phyloP scores from a whole-genome alignment of 352 stramenopile genomes.

The Globisporangium recalcitrans region DNA sequence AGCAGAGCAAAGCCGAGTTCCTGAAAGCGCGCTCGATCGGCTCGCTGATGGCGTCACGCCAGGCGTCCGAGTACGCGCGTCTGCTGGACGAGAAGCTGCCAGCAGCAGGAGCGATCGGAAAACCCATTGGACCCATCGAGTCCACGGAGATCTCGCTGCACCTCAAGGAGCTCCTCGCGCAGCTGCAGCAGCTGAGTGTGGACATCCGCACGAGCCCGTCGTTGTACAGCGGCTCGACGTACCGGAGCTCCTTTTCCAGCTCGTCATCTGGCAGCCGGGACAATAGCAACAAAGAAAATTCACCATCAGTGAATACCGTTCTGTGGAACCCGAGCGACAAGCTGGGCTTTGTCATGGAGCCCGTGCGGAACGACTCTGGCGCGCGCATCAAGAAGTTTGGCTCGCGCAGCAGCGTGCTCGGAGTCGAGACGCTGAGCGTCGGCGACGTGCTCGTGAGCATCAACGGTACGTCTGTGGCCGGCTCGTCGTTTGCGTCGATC shows the following conservation, averaged over 20 bases:
- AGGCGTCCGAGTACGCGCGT: slow-evolving; percentile 34
- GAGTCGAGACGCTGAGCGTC: slow-evolving; percentile 45
- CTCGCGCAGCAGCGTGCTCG: slow-evolving; percentile 66
- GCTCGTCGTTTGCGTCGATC: slow-evolving; percentile 56
- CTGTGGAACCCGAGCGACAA: slow-evolving; percentile 76
- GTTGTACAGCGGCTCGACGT: slow-evolving; percentile 50
- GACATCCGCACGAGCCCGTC: slow-evolving; percentile 56
- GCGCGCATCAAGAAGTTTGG: slow-evolving; percentile 62
- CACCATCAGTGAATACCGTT: slow-evolving; percentile 32
- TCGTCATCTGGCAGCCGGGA: slow-evolving; percentile 33
- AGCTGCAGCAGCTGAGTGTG: slow-evolving; percentile 65
- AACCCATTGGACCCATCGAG: slow-evolving; percentile 38
- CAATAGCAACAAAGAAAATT: slow-evolving; percentile 14
- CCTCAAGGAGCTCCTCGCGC: slow-evolving; percentile 61
- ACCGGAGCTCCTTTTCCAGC: slow-evolving; percentile 72
- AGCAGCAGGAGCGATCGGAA: not conserved
- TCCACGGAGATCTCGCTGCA: slow-evolving; percentile 58
- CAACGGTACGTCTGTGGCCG: slow-evolving; percentile 57
- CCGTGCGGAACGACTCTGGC: slow-evolving; percentile 37
- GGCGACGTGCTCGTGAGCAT: slow-evolving; percentile 74
- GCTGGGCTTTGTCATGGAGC: slow-evolving; percentile 62
- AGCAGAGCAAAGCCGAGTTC: slow-evolving; percentile 27
- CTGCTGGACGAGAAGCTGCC: slow-evolving; percentile 29
- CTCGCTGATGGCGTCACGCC: slow-evolving; percentile 34
- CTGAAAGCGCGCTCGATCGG: slow-evolving; percentile 47